Evolutionary conservation across 306 rosid species (phyloP), one percentile per base, ranked within the genome.

Genomic region (Prunus mongolica): DNA sequence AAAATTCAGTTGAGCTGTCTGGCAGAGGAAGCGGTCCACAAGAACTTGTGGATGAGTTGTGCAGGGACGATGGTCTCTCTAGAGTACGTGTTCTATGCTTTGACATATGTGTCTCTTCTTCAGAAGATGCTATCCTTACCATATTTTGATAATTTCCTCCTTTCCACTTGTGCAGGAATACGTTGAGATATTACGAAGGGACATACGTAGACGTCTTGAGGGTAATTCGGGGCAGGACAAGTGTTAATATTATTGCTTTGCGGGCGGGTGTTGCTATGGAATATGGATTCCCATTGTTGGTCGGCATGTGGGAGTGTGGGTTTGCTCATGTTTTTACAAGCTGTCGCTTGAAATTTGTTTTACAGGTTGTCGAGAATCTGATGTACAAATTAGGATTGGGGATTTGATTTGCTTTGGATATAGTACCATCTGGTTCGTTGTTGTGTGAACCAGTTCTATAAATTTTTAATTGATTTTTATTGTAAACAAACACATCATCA

Each of bases 11-110:
- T 54, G 87, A 41, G 81, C 71, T 85, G 55, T 88, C 87, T 44
- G 91, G 87, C 18, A 65, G 81, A 60, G 86, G 77, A 86, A 84
- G 74, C 77, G 77, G 67, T 80, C 69, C 81, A 24, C 72, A 76
- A 54, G 92, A 78, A 79, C 81, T 92, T 70, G 86, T 91, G 79
- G 88, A 87, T 74, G 97, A 90, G 81, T 80, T 96, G 74, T 92
- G 96, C 88, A 60, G 82, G 50, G 84, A 96, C 34, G 96, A 90
- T 34, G 68, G 61, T 47, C 98, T 96, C 75, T 88, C 85, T 12
- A 54, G 82, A 63, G 99, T 95, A 75, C 67, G 94, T 72, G 67
- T 47, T 34, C 41, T 66, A 34, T 68, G 47, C 41, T 47, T 76
- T 38, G 60, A 5, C 11, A 14, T 9, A 45, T 61, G 49, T 61